Evolutionary conservation across 305 asterid genomes (phyloP).

Genomic region (Ruellia speciosa): DNA sequence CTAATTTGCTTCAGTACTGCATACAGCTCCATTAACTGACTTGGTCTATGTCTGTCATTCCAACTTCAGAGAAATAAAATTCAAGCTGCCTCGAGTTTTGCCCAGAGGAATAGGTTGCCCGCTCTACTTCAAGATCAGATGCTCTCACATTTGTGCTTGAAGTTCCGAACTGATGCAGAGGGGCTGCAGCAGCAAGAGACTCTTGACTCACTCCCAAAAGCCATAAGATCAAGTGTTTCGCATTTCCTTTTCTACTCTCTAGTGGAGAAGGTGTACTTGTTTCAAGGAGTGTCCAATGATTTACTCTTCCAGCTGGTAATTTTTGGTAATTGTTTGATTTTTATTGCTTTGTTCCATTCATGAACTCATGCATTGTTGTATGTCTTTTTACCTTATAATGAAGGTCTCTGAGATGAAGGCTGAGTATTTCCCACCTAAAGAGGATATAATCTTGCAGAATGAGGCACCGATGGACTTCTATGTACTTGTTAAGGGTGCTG

Average conservation of each 20-base stretch:
- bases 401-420: slow-evolving; percentile 59
- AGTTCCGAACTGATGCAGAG: slow-evolving; percentile 58
- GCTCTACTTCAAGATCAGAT: slow-evolving; percentile 50
- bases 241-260: slow-evolving; percentile 64
- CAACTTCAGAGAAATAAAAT: slow-evolving; percentile 40
- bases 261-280: slow-evolving; percentile 71
- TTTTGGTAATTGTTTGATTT: neutral
- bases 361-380: slow-evolving; percentile 1
- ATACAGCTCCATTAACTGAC: slow-evolving; percentile 9
- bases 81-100: slow-evolving; percentile 51
- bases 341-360: neutral
- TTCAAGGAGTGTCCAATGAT: slow-evolving; percentile 73
- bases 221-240: slow-evolving; percentile 65
- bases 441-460: slow-evolving; percentile 53
- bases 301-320: slow-evolving; percentile 77
- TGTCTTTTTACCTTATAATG: neutral
- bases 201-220: slow-evolving; percentile 72
- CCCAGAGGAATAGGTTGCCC: slow-evolving; percentile 47
- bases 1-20: slow-evolving; percentile 17
- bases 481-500: slow-evolving; percentile 43
- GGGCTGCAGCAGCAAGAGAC: slow-evolving; percentile 73
- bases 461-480: slow-evolving; percentile 59
- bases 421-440: slow-evolving; percentile 50
- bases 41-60: neutral
- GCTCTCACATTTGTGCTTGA: slow-evolving; percentile 56